Evolutionary conservation across 2,329 filamentous ascomycete genomes (phyloP).

Genomic region (Nemania sp.): DNA sequence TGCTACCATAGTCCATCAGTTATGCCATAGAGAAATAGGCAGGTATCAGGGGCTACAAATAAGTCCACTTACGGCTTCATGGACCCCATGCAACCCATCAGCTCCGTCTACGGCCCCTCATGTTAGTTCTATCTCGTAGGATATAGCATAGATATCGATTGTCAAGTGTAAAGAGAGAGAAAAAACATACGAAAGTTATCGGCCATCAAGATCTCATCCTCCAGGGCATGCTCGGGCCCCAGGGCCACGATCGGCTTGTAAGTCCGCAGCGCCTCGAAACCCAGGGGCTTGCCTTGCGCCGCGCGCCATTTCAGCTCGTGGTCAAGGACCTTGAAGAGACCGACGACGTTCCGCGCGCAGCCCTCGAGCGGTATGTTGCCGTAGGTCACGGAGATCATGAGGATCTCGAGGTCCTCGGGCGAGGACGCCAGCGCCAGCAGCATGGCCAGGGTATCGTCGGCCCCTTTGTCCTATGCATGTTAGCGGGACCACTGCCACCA

Average conservation of each 20-base stretch:
- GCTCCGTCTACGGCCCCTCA: conserved; percentile 61
- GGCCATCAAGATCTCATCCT: conserved; percentile 77
- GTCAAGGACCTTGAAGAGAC: conserved; percentile 89
- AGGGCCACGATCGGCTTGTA: conserved; percentile 84
- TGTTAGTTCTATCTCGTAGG: conserved; percentile 17
- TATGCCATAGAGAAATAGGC: background rate
- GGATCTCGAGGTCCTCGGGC: conserved; percentile 82
- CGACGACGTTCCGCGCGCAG: conserved; percentile 86
- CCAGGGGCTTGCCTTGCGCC: conserved; percentile 65
- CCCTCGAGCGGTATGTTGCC: conserved; percentile 90
- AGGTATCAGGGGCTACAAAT: background rate
- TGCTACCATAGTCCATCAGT: conserved; percentile 51
- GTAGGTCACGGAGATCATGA: conserved; percentile 87
- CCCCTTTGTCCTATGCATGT: conserved; percentile 54
- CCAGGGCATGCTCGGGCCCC: conserved; percentile 82
- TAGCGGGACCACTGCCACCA: too few relatives aligned
- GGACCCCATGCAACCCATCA: conserved; percentile 78
- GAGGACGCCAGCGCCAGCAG: conserved; percentile 82
- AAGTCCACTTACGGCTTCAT: conserved; percentile 54
- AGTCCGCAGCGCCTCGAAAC: conserved; percentile 73
- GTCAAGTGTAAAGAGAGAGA: background rate
- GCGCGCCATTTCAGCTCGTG: conserved; percentile 86
- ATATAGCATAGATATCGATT: background rate
- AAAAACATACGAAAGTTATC: conserved; percentile 80
- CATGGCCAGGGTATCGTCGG: conserved; percentile 90